Base-by-base conservation (phyloP, 169 alveolate genomes). In the Plasmodium berghei region DNA sequence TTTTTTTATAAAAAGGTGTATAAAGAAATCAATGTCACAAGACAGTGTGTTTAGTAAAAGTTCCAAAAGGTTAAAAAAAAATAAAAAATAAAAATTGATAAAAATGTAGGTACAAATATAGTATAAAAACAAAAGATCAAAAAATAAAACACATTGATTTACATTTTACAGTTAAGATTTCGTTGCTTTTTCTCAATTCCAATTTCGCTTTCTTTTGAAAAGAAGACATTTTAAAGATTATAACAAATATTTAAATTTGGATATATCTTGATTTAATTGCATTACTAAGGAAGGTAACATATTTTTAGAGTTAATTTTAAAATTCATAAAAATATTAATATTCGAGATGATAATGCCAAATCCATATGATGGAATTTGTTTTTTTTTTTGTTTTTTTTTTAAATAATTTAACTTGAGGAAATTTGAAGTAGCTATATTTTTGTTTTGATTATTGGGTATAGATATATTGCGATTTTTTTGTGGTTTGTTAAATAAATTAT, bases 321-420 rank as follows among this genome's bases (percentile, higher is more conserved):
- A 83, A 59, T 54, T 67, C 55, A 83, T 56, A 67, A 67, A 83
- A 14, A 67, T 24, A 34, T 67, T 83, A 2, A 83, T 42, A 72
- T 66, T 83, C 8, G 72, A 40, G 1, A 66, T 49, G 42, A 83
- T 70, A 16, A 67, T 40, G 24, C 90, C 90, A 8, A 83, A 14
- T 26, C 90, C 90, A 28, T 55, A 83, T 5, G 90, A 58, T 9
- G 90, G 69, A 48, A 28, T 69, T 49, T 63, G 59, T 9, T 66
- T 55, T 62, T 67, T 67, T 34, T 61, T 55, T 71, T 67, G 55
- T 71, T 67, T 67, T 18, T 14, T 45, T 56, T 55, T 83, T 40
- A 83, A 61, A 18, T 66, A 83, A 61, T 58, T 40, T 40, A 42
- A 40, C n/a, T 83, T 83, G 18, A 83, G 73, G 12, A 67, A 42